Percentiles rank a stretch among this genome's conserved stretches.
phyloP scores from a whole-genome alignment of 2,329 filamentous ascomycete genomes.

The Epicoccum sorghinum region DNA sequence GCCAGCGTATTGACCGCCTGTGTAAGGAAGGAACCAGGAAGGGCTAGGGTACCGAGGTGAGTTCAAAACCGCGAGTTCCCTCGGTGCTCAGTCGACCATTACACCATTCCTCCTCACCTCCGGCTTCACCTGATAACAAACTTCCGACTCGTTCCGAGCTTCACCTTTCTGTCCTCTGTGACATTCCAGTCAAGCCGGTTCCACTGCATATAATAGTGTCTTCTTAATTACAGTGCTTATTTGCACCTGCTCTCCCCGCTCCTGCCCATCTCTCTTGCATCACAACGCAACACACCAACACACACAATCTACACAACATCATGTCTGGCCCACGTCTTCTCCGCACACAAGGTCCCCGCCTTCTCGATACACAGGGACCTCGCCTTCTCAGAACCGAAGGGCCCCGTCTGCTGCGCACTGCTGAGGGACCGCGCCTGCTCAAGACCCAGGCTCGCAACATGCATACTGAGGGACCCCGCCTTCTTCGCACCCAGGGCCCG shows the following conservation, averaged over 20 bases:
- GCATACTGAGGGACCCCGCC: conserved; percentile 15
- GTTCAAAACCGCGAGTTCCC: conserved; percentile 13
- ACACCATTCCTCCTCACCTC: conserved; percentile 11
- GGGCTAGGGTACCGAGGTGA: conserved; percentile 12
- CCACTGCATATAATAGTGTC: conserved; percentile 4
- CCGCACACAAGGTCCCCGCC: conserved; percentile 16
- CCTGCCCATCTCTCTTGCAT: not conserved
- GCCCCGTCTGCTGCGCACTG: conserved; percentile 12
- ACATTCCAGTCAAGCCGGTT: conserved; percentile 10
- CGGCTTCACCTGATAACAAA: conserved; percentile 8
- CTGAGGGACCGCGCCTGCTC: conserved; percentile 16
- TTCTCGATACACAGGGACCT: conserved; percentile 12
- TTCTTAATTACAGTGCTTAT: conserved; percentile 12
- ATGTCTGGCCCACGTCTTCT: conserved; percentile 19
- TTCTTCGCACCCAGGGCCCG: conserved; percentile 14
- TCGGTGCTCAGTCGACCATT: conserved; percentile 9
- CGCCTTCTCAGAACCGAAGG: conserved; percentile 12
- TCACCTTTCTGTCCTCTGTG: conserved; percentile 3
- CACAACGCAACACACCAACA: not conserved
- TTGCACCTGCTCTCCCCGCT: conserved; percentile 3
- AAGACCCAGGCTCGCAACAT: conserved; percentile 16
- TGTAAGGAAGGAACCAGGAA: conserved; percentile 4
- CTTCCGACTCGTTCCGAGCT: conserved; percentile 9
- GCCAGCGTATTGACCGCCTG: conserved; percentile 21
- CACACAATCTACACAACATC: not conserved